Percentiles rank a stretch among this genome's conserved stretches.
These are phyloP conservation scores for Sporothrix schenckii DNA, from an alignment of 2,329 filamentous ascomycete genomes.

Conservation along the genomic window DNA sequence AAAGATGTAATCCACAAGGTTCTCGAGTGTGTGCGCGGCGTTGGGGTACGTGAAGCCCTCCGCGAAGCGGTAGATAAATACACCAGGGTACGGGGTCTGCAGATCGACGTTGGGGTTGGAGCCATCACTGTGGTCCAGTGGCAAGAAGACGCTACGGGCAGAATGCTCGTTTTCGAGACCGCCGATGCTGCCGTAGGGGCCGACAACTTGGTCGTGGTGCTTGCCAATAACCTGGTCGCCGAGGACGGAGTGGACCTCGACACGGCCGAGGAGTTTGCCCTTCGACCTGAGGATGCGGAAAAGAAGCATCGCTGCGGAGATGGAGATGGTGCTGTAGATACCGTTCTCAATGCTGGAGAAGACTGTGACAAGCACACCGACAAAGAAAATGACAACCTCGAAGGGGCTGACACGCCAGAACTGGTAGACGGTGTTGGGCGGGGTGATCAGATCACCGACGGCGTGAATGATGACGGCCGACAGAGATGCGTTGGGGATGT, in stretches of 20 bases:
- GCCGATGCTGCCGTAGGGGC: constrained; percentile 60
- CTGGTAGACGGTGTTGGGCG: constrained; percentile 87
- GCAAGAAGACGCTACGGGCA: constrained; percentile 80
- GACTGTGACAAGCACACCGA: constrained; percentile 85
- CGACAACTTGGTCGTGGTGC: constrained; percentile 52
- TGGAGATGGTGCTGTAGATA: constrained; percentile 81
- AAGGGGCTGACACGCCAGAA: constrained; percentile 94
- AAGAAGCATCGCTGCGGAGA: constrained; percentile 76
- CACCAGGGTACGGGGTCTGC: constrained; percentile 81
- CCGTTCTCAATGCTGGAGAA: constrained; percentile 89
- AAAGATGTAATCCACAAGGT: constrained; percentile 70
- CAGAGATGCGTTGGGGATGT: constrained; percentile 72
- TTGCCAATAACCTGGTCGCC: constrained; percentile 72
- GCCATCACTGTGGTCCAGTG: constrained; percentile 83
- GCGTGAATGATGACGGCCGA: constrained; percentile 82
- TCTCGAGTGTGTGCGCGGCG: constrained; percentile 83
- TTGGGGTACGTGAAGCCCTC: constrained; percentile 98
- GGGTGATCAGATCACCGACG: constrained; percentile 81
- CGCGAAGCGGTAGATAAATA: constrained; percentile 94
- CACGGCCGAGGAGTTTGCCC: constrained; percentile 80
- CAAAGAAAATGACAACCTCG: constrained; percentile 90
- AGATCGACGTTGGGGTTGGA: constrained; percentile 82
- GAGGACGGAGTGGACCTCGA: constrained; percentile 81
- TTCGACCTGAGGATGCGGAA: constrained; percentile 82
- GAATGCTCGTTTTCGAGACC: constrained; percentile 50